Evolutionary conservation across 257 asterid species (phyloP), one percentile per base, ranked within the genome.

Genomic region (Misopates orontium): DNA sequence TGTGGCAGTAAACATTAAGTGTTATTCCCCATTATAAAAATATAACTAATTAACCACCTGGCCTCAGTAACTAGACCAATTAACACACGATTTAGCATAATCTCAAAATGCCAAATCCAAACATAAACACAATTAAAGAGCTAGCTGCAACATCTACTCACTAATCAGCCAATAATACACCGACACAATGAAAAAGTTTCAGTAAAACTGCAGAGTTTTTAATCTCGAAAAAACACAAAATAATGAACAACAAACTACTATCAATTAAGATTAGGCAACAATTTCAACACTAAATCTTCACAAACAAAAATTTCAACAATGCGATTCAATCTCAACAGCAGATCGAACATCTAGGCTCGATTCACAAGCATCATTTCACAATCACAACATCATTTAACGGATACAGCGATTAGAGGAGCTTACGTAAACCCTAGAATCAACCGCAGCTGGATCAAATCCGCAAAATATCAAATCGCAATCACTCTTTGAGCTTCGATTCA

Each of bases 391-490:
- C 19, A 39, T 42, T 13, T 2, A 60, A 28, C n/a, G n/a, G 42
- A 4, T 13, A 24, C 50, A 60, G 19, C 2, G 32, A 10, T 51
- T 0, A 18, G 6, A 70, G 52, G 28, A 61, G 41, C 40, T 61
- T 31, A 62, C 64, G 51, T 55, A 42, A 70, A 71, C 62, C 28
- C 51, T 64, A 71, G 58, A 54, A 62, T 22, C 50, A 62, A 23
- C 17, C 56, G 19, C 54, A 62, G 64, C 70, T 62, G 60, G 53
- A 71, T 54, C 75, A 62, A 23, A 51, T 21, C 10, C 75, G 24
- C 36, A 54, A 17, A 54, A 21, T 31, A 12, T 32, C 67, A 45
- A 40, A n/a, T 31, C 32, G 58, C 64, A 70, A 36, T 36, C 42
- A 6, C 6, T 28, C 36, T 28, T 28, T 28, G 4, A 28, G 36